Evolutionary conservation across 768 basidiomycete species (phyloP), one percentile per base, ranked within the genome.

Genomic region (Galerina sulciceps): DNA sequence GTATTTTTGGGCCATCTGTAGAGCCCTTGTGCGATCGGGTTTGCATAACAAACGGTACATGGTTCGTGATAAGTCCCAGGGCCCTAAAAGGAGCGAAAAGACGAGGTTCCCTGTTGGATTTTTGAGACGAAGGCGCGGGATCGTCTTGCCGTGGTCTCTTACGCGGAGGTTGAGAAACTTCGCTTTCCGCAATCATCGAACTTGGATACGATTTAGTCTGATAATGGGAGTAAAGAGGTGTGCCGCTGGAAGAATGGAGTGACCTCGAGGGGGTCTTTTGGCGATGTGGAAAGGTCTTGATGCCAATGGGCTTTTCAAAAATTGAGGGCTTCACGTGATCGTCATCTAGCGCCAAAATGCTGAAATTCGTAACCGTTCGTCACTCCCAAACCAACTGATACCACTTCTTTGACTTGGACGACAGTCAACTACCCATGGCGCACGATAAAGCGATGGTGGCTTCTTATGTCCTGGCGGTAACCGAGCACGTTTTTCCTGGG

Each of bases 81-180:
- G 95, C 95, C 58, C 97, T 85, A 70, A 99, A 99, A 3, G 97
- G 96, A 4, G 89, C 92, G 70, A 96, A 99, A 41, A 99, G 75
- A 43, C 81, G 78, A 0, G 77, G 78, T 65, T 79, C 77, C 52
- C 73, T 75, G 23, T 58, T 61, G 36, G 47, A 58, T 55, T 60
- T 65, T 41, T 53, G 43, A 37, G 63, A 64, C 45, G 65, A 57
- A 40, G 53, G 61, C 35, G 63, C 58, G 23, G 66, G 53, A 22
- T 57, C 57, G 42, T 75, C 75, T 63, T 79, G 77, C 35, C 83
- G 76, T 15, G 76, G 74, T 31, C 79, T 77, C 71, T 86, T 86
- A 59, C 82, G 76, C 26, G 83, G 84, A n/a, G 81, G 83, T 18
- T 56, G 54, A 11, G 62, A 51, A 18, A 47, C 46, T 17, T n/a